Evolutionary conservation across 495 filamentous ascomycete genomes (phyloP).

Genomic region (Penicillium verhagenii): DNA sequence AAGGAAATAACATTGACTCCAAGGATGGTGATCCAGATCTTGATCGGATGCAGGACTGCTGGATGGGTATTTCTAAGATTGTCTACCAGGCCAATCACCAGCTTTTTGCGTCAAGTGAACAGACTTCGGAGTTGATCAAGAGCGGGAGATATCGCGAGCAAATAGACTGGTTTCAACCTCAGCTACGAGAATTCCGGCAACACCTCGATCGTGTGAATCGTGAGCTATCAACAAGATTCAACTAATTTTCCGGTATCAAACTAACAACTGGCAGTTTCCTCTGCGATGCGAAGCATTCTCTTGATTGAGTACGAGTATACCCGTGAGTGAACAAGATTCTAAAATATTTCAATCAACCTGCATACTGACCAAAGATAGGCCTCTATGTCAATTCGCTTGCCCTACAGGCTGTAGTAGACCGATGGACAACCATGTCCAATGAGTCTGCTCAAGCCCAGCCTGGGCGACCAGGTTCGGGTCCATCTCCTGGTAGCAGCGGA

Average conservation of each 20-base stretch:
- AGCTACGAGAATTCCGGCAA: constrained; percentile 69
- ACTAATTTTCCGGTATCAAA: not conserved
- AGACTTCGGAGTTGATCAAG: constrained; percentile 83
- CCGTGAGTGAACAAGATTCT: constrained; percentile 40
- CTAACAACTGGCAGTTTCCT: constrained; percentile 55
- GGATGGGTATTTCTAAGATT: constrained; percentile 84
- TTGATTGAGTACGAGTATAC: constrained; percentile 91
- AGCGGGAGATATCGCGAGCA: constrained; percentile 75
- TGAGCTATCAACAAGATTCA: constrained; percentile 15
- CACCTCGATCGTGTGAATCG: constrained; percentile 66
- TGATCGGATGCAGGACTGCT: constrained; percentile 76
- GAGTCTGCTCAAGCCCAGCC: constrained; percentile 50
- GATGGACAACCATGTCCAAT: constrained; percentile 71
- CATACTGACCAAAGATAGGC: constrained; percentile 28
- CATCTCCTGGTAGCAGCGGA: constrained; percentile 32
- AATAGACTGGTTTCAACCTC: constrained; percentile 77
- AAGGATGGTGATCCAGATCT: constrained; percentile 33
- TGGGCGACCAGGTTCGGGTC: constrained; percentile 40
- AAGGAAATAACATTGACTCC: constrained; percentile 25
- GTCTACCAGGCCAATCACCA: constrained; percentile 85
- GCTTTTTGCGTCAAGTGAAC: constrained; percentile 77
- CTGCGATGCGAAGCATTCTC: constrained; percentile 77
- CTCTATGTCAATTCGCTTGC: constrained; percentile 91
- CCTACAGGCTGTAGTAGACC: constrained; percentile 90
- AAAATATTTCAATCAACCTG: not conserved